Base-by-base conservation (phyloP, 164 flowering plant species). In the Nymphaea colorata region DNA sequence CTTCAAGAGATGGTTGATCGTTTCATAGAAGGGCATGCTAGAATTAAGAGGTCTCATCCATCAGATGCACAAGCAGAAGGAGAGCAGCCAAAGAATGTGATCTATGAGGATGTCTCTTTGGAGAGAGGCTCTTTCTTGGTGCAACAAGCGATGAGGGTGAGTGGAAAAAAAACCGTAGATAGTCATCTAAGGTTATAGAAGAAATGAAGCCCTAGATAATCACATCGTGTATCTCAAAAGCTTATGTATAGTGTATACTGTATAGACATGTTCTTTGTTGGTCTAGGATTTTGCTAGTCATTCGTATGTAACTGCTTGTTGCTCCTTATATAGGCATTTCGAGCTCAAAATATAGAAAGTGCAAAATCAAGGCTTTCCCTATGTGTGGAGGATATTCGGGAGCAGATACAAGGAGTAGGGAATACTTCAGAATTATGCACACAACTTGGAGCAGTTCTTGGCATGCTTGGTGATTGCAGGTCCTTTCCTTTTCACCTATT, bases 391-490 rank as follows among this genome's bases (percentile, higher is more conserved):
- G 99, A 94, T 71, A 84, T 94, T 65, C 73, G 93, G 61, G 94
- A 80, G 71, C 94, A 94, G 74, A 43, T 94, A 71, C 84, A 83
- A 69, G 81, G 69, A 69, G 57, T 72, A 71, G 96, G 96, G 44
- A 75, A 79, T 69, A 84, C 89, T 68, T 72, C 89, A 59, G 98
- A 94, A 79, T 75, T 94, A 72, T 90, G 96, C 76, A 90, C 99
- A 44, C 99, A 94, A 82, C 85, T 94, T 61, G 99, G 99, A 57
- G 99, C 98, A 15, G 94, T 94, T 65, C 84, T 94, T 43, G 99
- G 99, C 16, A 88, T 88, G 96, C 96, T 94, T 74, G 99, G 99
- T 65, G 99, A 94, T 73, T 94, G 99, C 85, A 87, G 98, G 99
- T 91, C 42, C 62, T 82, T 53, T 57, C 53, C 66, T 67, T 64